Conservation (phyloP, 129 eudicot genomes). For the Sambucus nigra region DNA sequence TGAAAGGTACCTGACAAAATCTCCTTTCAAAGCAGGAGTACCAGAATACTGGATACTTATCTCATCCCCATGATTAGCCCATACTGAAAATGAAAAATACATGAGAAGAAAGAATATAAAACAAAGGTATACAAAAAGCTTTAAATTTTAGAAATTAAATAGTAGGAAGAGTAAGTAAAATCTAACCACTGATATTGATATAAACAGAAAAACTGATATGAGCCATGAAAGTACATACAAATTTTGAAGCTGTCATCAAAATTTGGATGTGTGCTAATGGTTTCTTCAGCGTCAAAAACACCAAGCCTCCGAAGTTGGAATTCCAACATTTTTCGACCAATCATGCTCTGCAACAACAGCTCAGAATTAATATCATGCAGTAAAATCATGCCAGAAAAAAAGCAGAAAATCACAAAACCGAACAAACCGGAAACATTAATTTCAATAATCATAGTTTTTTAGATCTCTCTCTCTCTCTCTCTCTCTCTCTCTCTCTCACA, state of each 20-base stretch:
- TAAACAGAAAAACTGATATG: background rate
- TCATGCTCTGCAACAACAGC: slow-evolving; percentile 61
- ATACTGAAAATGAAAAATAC: slow-evolving; percentile 33
- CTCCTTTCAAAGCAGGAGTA: slow-evolving; percentile 94
- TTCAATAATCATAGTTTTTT: no score
- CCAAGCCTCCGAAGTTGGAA: slow-evolving; percentile 87
- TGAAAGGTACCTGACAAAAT: slow-evolving; percentile 75
- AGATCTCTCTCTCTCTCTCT: no score
- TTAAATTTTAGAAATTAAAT: background rate
- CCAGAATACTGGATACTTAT: slow-evolving; percentile 97
- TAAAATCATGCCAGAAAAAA: background rate
- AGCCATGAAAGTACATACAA: slow-evolving; percentile 19
- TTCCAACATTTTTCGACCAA: slow-evolving; percentile 91
- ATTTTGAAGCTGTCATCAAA: slow-evolving; percentile 60
- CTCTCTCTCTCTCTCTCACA: no score
- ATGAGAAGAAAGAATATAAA: background rate
- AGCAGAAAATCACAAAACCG: background rate
- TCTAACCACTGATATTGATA: background rate
- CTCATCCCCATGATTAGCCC: slow-evolving; percentile 99
- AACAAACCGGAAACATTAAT: background rate
- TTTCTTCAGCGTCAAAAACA: slow-evolving; percentile 69
- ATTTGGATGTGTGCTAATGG: slow-evolving; percentile 58
- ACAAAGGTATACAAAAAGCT: background rate
- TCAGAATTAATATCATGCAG: background rate
- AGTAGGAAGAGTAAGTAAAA: background rate